Base-by-base conservation (phyloP, 352 stramenopile genomes). In the Phytophthora parvispora region DNA sequence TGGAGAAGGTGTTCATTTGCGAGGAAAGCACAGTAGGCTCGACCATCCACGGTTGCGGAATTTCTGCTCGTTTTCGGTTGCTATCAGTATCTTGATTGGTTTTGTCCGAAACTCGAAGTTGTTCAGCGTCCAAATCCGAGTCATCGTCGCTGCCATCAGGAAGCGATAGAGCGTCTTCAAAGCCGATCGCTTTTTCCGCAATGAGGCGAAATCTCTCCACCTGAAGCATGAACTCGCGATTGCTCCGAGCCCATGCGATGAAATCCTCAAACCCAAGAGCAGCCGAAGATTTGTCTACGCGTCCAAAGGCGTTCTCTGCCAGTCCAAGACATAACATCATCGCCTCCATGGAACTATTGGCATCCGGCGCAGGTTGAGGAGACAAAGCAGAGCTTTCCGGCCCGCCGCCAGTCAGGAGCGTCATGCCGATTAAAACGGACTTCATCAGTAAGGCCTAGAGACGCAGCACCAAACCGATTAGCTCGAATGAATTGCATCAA, bases 191-290 rank as follows among this genome's bases (percentile, higher is more conserved):
- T 16, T 91, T 94, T 58, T 93, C 84, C 0, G 83, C 83, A 29
- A 96, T 86, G 1, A 90, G 65, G 0, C 85, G 84, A 36, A 95
- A 95, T 13, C 84, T 80, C 43, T 97, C 89, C 6, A 95, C 82
- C 62, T 94, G 86, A 12, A 95, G 70, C 87, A 97, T 95, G 40
- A 97, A 95, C 38, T 85, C 87, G 2, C 88, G 87, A 38, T 95
- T 93, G 58, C 83, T 94, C n/a, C 89, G 74, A 2, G 89, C 86
- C 87, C 89, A 95, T 7, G 84, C 73, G 56, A 97, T 87, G 51
- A 97, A 95, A 45, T 92, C 89, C 36, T 95, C 87, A 45, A 89
- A 93, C 15, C 78, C 74, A 1, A 96, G 78, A 18, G 78, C 72
- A 20, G 80, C 68, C 1, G 55, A 67, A 16, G 80, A 73, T 36